Evolutionary conservation across 805 yeast species (phyloP).

Genomic region (Ascoidea tarda): DNA sequence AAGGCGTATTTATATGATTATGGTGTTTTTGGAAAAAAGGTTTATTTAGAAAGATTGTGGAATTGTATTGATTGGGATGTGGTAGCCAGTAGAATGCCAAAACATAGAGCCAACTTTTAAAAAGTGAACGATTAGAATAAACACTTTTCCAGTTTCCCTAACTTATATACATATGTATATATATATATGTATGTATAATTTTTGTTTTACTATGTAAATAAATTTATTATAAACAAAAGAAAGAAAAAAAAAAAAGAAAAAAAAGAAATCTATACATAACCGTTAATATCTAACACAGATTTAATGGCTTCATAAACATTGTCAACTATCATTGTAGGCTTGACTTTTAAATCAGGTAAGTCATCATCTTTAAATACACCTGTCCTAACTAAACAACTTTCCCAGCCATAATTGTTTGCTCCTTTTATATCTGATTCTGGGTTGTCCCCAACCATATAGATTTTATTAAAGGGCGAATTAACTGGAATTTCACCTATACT

Average conservation of each 20-base stretch:
- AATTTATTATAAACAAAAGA: no score
- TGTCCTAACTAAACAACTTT: constrained; percentile 67
- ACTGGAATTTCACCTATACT: constrained; percentile 26
- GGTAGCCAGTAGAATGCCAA: constrained; percentile 33
- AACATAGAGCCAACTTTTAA: not conserved
- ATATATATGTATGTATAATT: no score
- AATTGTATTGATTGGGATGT: constrained; percentile 60
- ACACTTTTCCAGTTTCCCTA: no score
- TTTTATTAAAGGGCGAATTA: constrained; percentile 34
- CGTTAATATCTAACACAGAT: constrained; percentile 9
- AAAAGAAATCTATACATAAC: not conserved
- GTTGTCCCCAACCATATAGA: constrained; percentile 95
- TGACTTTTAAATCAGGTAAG: constrained; percentile 26
- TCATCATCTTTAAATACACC: constrained; percentile 73
- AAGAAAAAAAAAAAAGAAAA: no score
- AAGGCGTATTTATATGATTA: constrained; percentile 59
- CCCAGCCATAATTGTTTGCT: constrained; percentile 82
- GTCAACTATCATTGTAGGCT: constrained; percentile 35
- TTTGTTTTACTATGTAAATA: no score
- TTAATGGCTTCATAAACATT: constrained; percentile 39
- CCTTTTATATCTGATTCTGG: constrained; percentile 90
- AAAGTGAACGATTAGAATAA: not conserved
- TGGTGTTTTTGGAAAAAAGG: constrained; percentile 61
- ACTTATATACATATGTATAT: no score
- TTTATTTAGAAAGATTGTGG: constrained; percentile 54